Base-by-base conservation (phyloP, 306 rosid species). In the Calophaca sinica region DNA sequence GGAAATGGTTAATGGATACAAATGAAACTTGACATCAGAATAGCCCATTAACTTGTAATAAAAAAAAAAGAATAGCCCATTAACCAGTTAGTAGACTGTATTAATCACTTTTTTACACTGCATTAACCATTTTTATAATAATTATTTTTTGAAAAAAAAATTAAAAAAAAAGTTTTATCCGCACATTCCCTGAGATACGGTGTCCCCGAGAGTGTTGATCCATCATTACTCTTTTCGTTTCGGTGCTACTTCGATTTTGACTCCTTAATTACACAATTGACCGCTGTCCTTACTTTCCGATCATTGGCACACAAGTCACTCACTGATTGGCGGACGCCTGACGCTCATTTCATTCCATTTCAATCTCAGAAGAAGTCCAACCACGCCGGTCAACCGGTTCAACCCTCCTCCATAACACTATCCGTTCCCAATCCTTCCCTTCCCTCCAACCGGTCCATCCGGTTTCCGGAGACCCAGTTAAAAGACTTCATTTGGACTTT, bases 401-500 rank as follows among this genome's bases (percentile, higher is more conserved):
- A 60, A 54, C 68, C 85, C 32, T 14, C 44, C 70, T 12, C 58
- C 3, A 26, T 14, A 12, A 5, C 2, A 0, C 32, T 11, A 41
- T 0, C 59, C 46, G 0, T 7, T 2, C 14, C 39, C 62, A 9
- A 9, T 8, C 29, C n/a, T 5, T 20, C 2, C 5, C 31, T 13
- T 20, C 8, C 12, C 50, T 44, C 38, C 54, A 26, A 77, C 88
- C 82, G 59, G 45, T 20, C 29, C 32, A 63, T 10, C 85, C 77
- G 81, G 89, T 83, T 58, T 45, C 60, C 68, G 6, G 2, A 6
- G 2, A 31, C 52, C 53, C 61, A 46, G 41, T 66, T 72, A 15
- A 38, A 13, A 80, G 72, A 79, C 86, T 86, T 72, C 74, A 62
- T 78, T 81, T 89, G 73, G 72, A 64, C 89, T 88, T 83, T 86